Evolutionary conservation across 805 yeast species (phyloP).

Genomic region (Starmerella sirachaensis): DNA sequence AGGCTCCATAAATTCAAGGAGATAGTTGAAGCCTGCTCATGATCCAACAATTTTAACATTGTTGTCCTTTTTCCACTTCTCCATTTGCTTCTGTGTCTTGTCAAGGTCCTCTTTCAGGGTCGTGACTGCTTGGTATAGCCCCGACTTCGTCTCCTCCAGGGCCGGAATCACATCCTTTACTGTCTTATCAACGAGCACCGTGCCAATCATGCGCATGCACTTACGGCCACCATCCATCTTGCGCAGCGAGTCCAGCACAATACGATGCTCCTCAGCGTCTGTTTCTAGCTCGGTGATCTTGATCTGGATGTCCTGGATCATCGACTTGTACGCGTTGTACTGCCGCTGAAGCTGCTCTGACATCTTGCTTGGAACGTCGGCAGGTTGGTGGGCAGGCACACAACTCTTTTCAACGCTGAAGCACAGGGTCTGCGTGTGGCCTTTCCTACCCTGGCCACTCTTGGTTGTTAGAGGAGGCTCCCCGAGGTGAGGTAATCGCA

Average conservation of each 20-base stretch:
- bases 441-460: too few species aligned
- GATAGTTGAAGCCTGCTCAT: too few species aligned
- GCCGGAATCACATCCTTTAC: conserved; percentile 65
- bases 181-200: conserved; percentile 72
- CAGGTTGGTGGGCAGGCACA: background rate
- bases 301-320: conserved; percentile 27
- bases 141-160: conserved; percentile 43
- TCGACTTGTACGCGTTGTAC: conserved; percentile 31
- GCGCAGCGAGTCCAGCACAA: conserved; percentile 48
- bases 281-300: conserved; percentile 33
- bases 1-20: too few species aligned
- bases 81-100: conserved; percentile 34
- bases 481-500: too few species aligned
- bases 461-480: too few species aligned
- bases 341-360: conserved; percentile 28
- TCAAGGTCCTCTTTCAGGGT: conserved; percentile 33
- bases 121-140: conserved; percentile 33
- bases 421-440: too few species aligned
- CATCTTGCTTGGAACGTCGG: conserved; percentile 1
- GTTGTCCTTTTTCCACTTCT: conserved; percentile 40
- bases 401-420: background rate
- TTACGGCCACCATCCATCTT: conserved; percentile 48
- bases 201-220: conserved; percentile 89
- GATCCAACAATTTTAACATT: conserved; percentile 37
- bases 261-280: conserved; percentile 35